Evolutionary conservation across 169 alveolate genomes (phyloP), one percentile per base, ranked within the genome.

Genomic region (Hepatocystis sp.): DNA sequence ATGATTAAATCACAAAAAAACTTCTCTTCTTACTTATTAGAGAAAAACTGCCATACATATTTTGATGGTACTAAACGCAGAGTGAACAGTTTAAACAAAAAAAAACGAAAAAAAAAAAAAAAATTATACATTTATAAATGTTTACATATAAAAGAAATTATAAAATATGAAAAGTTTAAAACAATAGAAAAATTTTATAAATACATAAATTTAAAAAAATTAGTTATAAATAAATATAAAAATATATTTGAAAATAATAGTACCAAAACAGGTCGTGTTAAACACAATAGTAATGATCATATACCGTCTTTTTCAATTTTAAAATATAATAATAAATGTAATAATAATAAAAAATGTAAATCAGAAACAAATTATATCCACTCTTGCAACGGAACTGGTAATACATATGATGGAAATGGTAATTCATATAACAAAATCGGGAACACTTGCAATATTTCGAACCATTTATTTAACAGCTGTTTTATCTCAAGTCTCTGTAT

Each of bases 191-290:
- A 56, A 58, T 56, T 44, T 49, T 71, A 64, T 49, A 5, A 25
- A 25, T 71, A 71, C 58, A 63, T 71, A 56, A 44, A 71, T 71
- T 39, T 71, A 64, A 40, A 71, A 47, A 39, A 71, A 25, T 27
- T 71, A 58, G n/a, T 28, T 2, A 28, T 25, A 11, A 44, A 25
- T 36, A 56, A n/a, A 17, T 71, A 36, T 42, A 46, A 56, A 19
- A 49, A 64, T 60, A n/a, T n/a, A n/a, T n/a, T n/a, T n/a, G n/a
- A n/a, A n/a, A n/a, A n/a, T n/a, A n/a, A n/a, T n/a, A n/a, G n/a
- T n/a, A n/a, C n/a, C n/a, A n/a, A n/a, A n/a, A n/a, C n/a, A n/a
- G n/a, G n/a, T n/a, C n/a, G n/a, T n/a, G n/a, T n/a, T n/a, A n/a
- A n/a, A n/a, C n/a, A n/a, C n/a, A n/a, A n/a, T n/a, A n/a, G n/a